A percentile compares a stretch with the other conserved stretches of the same genome.
Evolutionary conservation across 345 rosid genomes (phyloP).

Genomic region (Syzygium aqueum): DNA sequence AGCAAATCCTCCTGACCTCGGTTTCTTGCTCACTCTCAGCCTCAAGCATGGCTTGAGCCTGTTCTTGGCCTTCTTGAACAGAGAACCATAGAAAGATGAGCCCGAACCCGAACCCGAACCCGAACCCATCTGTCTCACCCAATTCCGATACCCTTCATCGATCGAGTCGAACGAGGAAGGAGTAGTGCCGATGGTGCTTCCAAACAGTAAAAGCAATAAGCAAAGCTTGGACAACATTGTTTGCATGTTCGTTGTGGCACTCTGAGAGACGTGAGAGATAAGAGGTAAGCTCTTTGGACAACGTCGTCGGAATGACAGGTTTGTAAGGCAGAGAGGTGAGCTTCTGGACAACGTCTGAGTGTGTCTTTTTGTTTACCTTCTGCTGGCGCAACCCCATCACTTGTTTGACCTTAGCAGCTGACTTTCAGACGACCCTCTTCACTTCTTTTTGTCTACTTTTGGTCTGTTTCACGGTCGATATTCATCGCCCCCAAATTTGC

Average conservation of each 20-base stretch:
- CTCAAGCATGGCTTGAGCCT: not conserved
- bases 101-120: accelerated
- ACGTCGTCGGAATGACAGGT: not conserved
- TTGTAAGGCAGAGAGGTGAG: not conserved
- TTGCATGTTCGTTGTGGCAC: not conserved
- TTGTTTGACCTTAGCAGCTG: not conserved
- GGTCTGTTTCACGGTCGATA: not conserved
- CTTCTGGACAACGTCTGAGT: not conserved
- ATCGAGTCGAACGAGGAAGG: not conserved
- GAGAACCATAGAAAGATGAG: not conserved
- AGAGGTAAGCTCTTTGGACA: not conserved
- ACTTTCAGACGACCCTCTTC: accelerated
- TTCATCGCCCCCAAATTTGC: not conserved
- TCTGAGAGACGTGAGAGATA: not conserved
- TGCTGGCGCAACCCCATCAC: not conserved
- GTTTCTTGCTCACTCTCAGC: not conserved
- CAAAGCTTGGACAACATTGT: not conserved
- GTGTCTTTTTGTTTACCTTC: not conserved
- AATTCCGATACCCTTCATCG: not conserved
- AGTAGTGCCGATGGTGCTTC: not conserved
- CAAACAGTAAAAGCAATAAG: not conserved
- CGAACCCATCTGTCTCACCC: not conserved
- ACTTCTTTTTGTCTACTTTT: not conserved
- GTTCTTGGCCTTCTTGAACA: not conserved
- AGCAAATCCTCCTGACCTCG: not conserved